Evolutionary conservation across 1,284 basidiomycete genomes (phyloP), one percentile per base, ranked within the genome.

Genomic region (Rhodofomes roseus): DNA sequence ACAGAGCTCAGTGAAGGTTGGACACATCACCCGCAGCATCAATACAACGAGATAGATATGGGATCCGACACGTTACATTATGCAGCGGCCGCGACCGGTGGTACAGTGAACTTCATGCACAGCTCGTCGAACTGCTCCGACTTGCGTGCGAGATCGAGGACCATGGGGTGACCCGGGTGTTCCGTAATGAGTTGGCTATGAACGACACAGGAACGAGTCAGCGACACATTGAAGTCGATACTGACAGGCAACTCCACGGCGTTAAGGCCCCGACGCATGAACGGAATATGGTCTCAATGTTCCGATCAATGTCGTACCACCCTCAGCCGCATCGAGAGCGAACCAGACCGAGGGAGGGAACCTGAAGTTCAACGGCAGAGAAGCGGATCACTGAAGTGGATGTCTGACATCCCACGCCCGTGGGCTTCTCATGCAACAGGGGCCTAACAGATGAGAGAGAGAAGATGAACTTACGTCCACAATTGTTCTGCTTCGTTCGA

Each of bases 71-170:
- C 9, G 4, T 25, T 23, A 36, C 39, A 40, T n/a, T 16, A 41
- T 71, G 74, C 64, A 36, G 73, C 73, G 18, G 75, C 67, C 43
- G 80, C 83, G 41, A 81, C 68, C 9, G 83, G 76, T 20, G 90
- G 89, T 29, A 89, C 79, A 50, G 72, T 71, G 71, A 87, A 93
- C 64, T 86, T 90, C 25, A 82, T 74, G 6, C 84, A 84, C 55
- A 82, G 83, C 62, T 89, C 83, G 70, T 95, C 92, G 67, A 94
- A 94, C 48, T 85, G 66, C 0, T 77, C 76, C 7, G 82, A 80
- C 74, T 91, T 92, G 54, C 79, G 73, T 25, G 72, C 69, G 25
- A 92, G 71, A 64, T 92, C 89, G n/a, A 71, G 65, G 18, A 90
- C 83, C 61, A 92, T 71, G 9, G 89, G 89, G 74, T 93, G 87